Conservation (phyloP, 2,329 filamentous ascomycete genomes). For the Macrophomina pseudophaseolina region DNA sequence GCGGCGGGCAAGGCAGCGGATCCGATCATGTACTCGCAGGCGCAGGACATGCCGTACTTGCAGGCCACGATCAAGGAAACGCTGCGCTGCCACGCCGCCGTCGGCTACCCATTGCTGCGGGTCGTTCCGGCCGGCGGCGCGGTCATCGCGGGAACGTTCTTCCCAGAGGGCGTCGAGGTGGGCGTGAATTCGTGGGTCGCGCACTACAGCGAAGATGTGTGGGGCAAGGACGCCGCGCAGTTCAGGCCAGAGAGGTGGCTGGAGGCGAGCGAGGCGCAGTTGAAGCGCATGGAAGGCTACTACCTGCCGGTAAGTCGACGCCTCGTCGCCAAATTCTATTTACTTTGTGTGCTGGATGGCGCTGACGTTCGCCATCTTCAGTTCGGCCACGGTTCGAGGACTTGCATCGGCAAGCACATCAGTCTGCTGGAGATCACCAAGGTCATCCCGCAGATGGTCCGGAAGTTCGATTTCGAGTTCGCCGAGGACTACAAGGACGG, state of each 20-base stretch:
- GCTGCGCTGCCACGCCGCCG: conserved; percentile 34
- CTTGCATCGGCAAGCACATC: conserved; percentile 30
- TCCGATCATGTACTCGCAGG: conserved; percentile 8
- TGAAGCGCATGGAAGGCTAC: conserved; percentile 3
- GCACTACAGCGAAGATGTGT: conserved; percentile 26
- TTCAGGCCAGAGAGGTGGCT: conserved; percentile 30
- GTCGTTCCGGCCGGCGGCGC: conserved; percentile 35
- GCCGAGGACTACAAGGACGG: background rate
- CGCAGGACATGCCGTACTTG: conserved; percentile 34
- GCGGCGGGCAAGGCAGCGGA: background rate
- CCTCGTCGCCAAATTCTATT: too few species aligned
- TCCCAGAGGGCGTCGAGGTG: conserved; percentile 35
- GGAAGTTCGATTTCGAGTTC: conserved; percentile 28
- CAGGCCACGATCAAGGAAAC: conserved; percentile 49
- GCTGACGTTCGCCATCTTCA: conserved; percentile 15
- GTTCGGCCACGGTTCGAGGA: conserved; percentile 29
- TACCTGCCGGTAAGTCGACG: background rate
- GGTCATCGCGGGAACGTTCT: conserved; percentile 32
- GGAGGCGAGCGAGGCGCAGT: background rate
- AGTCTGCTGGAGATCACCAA: conserved; percentile 29
- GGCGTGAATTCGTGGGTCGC: conserved; percentile 40
- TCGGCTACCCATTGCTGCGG: conserved; percentile 31
- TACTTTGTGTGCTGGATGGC: background rate
- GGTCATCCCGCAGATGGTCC: conserved; percentile 29
- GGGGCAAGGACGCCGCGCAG: background rate